phyloP scores from a whole-genome alignment of 164 flowering plant species.

The Saururus chinensis region DNA sequence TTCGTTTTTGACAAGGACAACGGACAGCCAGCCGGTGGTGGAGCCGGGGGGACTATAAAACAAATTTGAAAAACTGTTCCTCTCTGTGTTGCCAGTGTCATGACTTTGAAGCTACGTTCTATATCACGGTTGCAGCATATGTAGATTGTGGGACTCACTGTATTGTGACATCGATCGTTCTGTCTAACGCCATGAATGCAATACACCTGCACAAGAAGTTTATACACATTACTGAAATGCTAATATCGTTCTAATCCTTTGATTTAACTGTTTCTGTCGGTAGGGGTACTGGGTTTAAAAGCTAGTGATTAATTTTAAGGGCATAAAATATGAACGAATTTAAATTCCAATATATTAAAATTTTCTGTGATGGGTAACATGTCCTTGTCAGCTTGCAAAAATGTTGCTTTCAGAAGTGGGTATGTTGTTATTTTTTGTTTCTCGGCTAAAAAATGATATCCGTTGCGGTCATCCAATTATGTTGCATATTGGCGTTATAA shows the following conservation, averaged over 20 bases:
- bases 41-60: neutral
- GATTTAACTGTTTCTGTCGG: neutral
- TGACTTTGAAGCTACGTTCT: neutral
- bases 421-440: neutral
- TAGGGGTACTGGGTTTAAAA: neutral
- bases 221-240: neutral
- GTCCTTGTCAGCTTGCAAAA: conserved; percentile 1
- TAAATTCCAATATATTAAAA: too few relatives aligned
- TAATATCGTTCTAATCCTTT: too few relatives aligned
- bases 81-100: neutral
- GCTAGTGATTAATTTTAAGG: neutral
- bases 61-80: neutral
- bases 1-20: neutral
- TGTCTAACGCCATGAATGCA: neutral
- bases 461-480: neutral
- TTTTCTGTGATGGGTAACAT: neutral
- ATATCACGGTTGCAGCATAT: too few relatives aligned
- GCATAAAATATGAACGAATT: neutral
- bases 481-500: too few relatives aligned
- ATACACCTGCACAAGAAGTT: neutral
- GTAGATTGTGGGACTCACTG: neutral
- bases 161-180: neutral
- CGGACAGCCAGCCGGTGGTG: neutral
- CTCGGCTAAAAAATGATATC: neutral
- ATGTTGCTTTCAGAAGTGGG: neutral